Conservation (phyloP, 805 yeast species). For the Candida suzukii region DNA sequence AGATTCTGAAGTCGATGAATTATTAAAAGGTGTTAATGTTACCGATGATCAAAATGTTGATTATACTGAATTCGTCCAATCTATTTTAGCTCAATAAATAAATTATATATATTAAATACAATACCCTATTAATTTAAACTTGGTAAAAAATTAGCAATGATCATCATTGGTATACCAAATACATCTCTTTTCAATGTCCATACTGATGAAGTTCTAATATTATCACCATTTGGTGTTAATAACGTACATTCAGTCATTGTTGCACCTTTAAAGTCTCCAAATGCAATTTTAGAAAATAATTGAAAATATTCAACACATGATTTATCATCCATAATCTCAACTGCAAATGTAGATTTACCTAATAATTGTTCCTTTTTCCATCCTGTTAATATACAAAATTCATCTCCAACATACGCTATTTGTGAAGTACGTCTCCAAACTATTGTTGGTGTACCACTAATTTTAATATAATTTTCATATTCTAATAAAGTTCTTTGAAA, state of each 20-base stretch:
- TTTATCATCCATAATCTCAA: slow-evolving; percentile 80
- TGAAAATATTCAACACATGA: slow-evolving; percentile 86
- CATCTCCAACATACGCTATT: slow-evolving; percentile 91
- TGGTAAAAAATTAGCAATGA: slow-evolving; percentile 88
- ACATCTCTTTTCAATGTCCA: slow-evolving; percentile 95
- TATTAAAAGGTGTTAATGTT: slow-evolving; percentile 89
- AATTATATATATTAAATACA: neutral
- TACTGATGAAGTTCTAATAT: slow-evolving; percentile 69
- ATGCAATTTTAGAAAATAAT: slow-evolving; percentile 76
- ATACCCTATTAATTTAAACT: slow-evolving; percentile 33
- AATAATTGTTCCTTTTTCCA: slow-evolving; percentile 73
- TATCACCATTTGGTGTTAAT: slow-evolving; percentile 47
- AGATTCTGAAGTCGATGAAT: slow-evolving; percentile 90
- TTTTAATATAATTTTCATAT: slow-evolving; percentile 75
- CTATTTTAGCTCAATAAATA: slow-evolving; percentile 76
- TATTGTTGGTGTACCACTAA: slow-evolving; percentile 89
- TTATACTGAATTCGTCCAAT: slow-evolving; percentile 90
- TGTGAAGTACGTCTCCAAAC: slow-evolving; percentile 97
- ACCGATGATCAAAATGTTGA: slow-evolving; percentile 93
- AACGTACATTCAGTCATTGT: slow-evolving; percentile 85
- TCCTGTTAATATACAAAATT: slow-evolving; percentile 84
- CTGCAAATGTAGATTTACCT: slow-evolving; percentile 62
- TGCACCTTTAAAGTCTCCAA: slow-evolving; percentile 84
- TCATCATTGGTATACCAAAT: slow-evolving; percentile 96
- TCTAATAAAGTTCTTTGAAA: slow-evolving; percentile 89